Evolutionary conservation across 352 stramenopile species (phyloP), one percentile per base, ranked within the genome.

Genomic region (Saprolegnia diclina): DNA sequence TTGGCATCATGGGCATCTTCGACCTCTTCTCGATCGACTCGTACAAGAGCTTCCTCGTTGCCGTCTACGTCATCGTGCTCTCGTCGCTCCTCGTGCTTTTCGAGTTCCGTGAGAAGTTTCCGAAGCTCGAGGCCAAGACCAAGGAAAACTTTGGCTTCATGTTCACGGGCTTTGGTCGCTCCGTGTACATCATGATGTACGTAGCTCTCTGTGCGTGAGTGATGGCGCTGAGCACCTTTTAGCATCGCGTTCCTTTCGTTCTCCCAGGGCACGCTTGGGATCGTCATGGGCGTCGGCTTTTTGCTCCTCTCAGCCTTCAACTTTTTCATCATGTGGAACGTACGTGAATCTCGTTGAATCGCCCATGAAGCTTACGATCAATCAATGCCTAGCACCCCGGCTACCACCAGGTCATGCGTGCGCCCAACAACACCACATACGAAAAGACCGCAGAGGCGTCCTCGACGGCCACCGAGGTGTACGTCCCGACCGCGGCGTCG

Each of bases 81-180:
- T 56, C 22, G 37, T 42, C 29, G 62, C 22, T 67, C 5, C 76
- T 94, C 11, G 83, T 88, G 5, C 91, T 94, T 56, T 76, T 94
- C 67, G 85, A 94, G 73, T 92, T 92, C 74, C 85, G 91, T 64
- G 83, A 94, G 62, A 80, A 80, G 67, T 94, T 94, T 72, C 83
- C 85, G 19, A 89, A 81, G 29, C 45, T 90, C 6, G 81, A 83
- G 10, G 77, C 90, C 66, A 87, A 89, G 56, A 80, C 91, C 29
- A 94, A 94, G 79, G 63, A 82, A 50, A 94, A 94, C 80, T 94
- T 94, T 73, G 85, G 82, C 48, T 94, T 94, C 71, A 94, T 94
- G 85, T 94, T 94, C 75, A 92, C 79, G 18, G 85, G 83, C 32
- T 82, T 79, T n/a, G 85, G 85, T 75, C 90, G 90, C 69, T 85